Evolutionary conservation across 2,329 filamentous ascomycete species (phyloP).

Genomic region (Exophiala xenobiotica): DNA sequence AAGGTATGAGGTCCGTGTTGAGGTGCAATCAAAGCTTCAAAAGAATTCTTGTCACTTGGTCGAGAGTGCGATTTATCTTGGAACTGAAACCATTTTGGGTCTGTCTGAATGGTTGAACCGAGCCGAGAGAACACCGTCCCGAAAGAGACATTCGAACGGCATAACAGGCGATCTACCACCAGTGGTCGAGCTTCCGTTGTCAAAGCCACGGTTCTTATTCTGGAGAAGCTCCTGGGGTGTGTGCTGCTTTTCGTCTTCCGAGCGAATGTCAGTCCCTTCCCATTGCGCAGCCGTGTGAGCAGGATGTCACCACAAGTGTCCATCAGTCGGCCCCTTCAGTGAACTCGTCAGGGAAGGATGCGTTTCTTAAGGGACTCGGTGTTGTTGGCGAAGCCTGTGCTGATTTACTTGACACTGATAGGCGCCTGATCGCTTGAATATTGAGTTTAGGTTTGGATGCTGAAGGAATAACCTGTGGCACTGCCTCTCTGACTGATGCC

Average conservation of each 20-base stretch:
- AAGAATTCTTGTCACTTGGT: constrained; percentile 5
- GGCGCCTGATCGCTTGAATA: constrained; percentile 3
- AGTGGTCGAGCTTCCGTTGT: constrained; percentile 10
- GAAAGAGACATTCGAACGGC: constrained; percentile 10
- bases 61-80: neutral
- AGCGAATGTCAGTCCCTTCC: no score
- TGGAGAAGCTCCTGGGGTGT: no score
- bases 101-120: constrained; percentile 14
- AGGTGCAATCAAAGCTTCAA: constrained; percentile 3
- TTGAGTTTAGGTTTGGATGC: neutral
- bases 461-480: neutral
- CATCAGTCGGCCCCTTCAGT: neutral
- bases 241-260: no score
- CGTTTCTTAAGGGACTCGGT: constrained; percentile 14
- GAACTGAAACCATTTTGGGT: neutral
- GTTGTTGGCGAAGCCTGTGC: constrained; percentile 1
- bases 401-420: constrained; percentile 1
- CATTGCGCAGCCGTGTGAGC: neutral
- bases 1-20: constrained; percentile 15
- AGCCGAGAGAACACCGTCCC: constrained; percentile 11
- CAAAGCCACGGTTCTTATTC: constrained; percentile 4
- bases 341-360: constrained; percentile 6
- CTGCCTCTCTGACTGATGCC: neutral
- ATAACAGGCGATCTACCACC: constrained; percentile 7
- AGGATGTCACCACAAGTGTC: neutral